Percentiles rank a stretch among this genome's conserved stretches.
Evolutionary conservation across 208 protist genomes (phyloP).

Genomic region (Porcisia hertigi): DNA sequence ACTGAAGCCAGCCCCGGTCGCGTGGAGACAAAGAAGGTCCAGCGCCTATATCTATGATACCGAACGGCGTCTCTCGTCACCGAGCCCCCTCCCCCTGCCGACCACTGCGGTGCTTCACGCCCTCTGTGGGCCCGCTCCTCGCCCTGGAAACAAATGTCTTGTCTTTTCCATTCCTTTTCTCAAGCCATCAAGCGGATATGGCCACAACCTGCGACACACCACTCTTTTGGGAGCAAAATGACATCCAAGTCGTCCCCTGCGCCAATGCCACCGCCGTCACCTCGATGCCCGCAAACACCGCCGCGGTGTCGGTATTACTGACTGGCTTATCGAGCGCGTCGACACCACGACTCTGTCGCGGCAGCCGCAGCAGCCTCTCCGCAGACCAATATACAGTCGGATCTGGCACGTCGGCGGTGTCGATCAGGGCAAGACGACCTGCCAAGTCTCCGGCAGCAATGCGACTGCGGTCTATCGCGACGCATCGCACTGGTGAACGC

Average conservation of each 20-base stretch:
- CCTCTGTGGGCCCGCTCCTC: background rate
- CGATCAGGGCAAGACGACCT: slow-evolving; percentile 48
- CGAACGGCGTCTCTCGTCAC: background rate
- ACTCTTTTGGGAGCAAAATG: slow-evolving; percentile 36
- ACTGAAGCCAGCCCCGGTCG: background rate
- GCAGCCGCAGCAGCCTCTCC: slow-evolving; percentile 32
- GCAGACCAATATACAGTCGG: slow-evolving; percentile 53
- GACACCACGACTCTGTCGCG: slow-evolving; percentile 2
- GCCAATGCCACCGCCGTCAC: slow-evolving; percentile 40
- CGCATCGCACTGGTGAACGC: slow-evolving; percentile 41
- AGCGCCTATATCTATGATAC: background rate
- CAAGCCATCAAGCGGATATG: slow-evolving; percentile 28
- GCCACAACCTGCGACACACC: slow-evolving; percentile 42
- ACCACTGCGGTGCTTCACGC: background rate
- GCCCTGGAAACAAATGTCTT: background rate
- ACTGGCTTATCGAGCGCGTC: background rate
- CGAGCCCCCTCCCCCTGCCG: background rate
- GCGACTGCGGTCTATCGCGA: slow-evolving; percentile 26
- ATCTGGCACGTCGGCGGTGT: slow-evolving; percentile 47
- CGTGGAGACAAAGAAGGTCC: background rate
- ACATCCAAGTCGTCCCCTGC: slow-evolving; percentile 44
- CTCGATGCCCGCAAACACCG: slow-evolving; percentile 21
- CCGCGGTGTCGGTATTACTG: background rate
- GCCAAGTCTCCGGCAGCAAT: slow-evolving; percentile 57
- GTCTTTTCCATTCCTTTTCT: background rate